These are phyloP conservation scores for Dipodascus geniculatus DNA, from an alignment of 805 yeast genomes.

Conservation along the genomic window DNA sequence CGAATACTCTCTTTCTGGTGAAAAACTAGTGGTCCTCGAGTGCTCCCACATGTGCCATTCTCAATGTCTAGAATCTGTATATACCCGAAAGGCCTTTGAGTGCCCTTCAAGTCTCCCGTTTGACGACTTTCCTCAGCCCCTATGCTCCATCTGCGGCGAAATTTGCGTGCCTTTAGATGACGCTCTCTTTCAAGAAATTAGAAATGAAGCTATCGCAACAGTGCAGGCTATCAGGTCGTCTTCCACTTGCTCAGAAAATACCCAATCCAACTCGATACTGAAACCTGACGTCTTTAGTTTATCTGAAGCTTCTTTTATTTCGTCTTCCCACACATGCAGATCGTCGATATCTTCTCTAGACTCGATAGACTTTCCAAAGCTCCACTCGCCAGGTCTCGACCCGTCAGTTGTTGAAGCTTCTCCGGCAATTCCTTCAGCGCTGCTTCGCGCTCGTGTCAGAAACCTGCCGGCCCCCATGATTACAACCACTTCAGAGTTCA, in stretches of 20 bases:
- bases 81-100: neutral
- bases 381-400: neutral
- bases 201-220: slow-evolving; percentile 1
- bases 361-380: neutral
- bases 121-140: slow-evolving; percentile 4
- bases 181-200: slow-evolving; percentile 7
- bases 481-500: neutral
- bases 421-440: neutral
- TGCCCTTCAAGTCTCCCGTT: neutral
- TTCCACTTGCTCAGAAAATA: neutral
- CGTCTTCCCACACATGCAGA: neutral
- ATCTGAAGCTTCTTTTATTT: neutral
- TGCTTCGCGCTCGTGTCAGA: neutral
- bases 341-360: neutral
- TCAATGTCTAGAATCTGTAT: slow-evolving; percentile 8
- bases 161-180: slow-evolving; percentile 8
- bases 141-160: slow-evolving; percentile 13
- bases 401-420: neutral
- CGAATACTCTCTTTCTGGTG: slow-evolving; percentile 10
- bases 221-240: slow-evolving; percentile 1
- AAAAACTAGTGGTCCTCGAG: slow-evolving; percentile 9
- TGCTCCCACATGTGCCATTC: slow-evolving; percentile 14
- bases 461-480: neutral
- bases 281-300: neutral
- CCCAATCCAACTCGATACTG: neutral